Percentiles rank a stretch among this genome's conserved stretches.
Conservation (phyloP, 805 yeast genomes). For the Barnettozyma sp. region DNA sequence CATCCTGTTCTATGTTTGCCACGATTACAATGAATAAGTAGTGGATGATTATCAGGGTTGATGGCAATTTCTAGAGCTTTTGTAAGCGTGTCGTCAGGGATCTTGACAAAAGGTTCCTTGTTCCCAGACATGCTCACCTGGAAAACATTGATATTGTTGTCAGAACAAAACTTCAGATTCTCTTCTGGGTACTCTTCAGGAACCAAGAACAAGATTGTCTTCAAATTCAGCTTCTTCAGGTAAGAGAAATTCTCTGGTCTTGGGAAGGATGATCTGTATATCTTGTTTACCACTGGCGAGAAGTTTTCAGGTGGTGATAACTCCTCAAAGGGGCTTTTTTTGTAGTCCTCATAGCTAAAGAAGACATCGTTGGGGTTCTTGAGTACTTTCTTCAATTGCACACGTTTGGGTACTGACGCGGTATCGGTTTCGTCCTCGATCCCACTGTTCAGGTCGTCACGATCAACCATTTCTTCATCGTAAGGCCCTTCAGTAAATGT, state of each 20-base stretch:
- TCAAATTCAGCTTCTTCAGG: slow-evolving; percentile 53
- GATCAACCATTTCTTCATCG: slow-evolving; percentile 16
- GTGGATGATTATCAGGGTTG: slow-evolving; percentile 84
- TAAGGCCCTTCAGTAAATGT: too few relatives aligned
- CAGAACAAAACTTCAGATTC: slow-evolving; percentile 54
- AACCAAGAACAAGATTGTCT: slow-evolving; percentile 73
- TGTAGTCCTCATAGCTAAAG: slow-evolving; percentile 13
- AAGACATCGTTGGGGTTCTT: slow-evolving; percentile 7
- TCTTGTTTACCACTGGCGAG: slow-evolving; percentile 67
- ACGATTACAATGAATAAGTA: slow-evolving; percentile 88
- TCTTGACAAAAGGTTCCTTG: slow-evolving; percentile 87
- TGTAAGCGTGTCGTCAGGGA: slow-evolving; percentile 59
- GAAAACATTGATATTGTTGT: slow-evolving; percentile 58
- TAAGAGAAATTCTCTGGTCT: slow-evolving; percentile 74
- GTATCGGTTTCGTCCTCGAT: slow-evolving; percentile 2
- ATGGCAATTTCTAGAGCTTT: slow-evolving; percentile 75
- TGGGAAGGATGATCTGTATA: slow-evolving; percentile 89
- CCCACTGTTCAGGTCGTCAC: slow-evolving; percentile 4
- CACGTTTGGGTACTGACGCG: not conserved
- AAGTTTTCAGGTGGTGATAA: slow-evolving; percentile 81
- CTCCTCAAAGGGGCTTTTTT: slow-evolving; percentile 20
- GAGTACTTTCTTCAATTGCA: slow-evolving; percentile 20
- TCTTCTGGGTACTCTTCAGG: slow-evolving; percentile 89
- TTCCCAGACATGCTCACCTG: slow-evolving; percentile 95
- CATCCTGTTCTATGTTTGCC: slow-evolving; percentile 98